Percentiles rank a stretch among this genome's conserved stretches.
These are phyloP conservation scores for Strigomonas culicis DNA, from an alignment of 208 protist species.

Conservation along the genomic window DNA sequence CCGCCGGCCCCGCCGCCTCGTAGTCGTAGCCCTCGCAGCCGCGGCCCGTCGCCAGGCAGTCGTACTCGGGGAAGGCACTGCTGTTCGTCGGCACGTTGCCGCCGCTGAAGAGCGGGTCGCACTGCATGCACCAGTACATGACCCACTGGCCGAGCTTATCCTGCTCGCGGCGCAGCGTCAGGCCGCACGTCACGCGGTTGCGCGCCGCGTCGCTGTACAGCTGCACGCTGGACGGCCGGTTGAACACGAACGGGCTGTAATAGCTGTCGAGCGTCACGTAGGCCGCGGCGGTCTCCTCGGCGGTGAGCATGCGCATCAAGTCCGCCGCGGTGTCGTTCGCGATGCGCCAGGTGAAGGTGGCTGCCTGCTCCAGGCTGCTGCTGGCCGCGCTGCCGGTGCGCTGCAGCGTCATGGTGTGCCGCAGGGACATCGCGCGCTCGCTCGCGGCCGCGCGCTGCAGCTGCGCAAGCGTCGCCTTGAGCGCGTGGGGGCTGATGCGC, in stretches of 20 bases:
- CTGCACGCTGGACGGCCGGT: conserved; percentile 21
- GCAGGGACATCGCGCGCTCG: not conserved
- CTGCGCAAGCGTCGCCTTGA: conserved; percentile 20
- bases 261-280: conserved; percentile 20
- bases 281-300: not conserved
- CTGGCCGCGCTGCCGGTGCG: not conserved
- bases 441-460: conserved; percentile 10
- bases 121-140: conserved; percentile 70
- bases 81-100: conserved; percentile 49
- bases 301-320: not conserved
- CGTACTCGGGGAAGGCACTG: conserved; percentile 34
- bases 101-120: conserved; percentile 55
- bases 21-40: conserved; percentile 41
- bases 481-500: conserved; percentile 47
- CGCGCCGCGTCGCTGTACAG: conserved; percentile 14
- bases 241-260: conserved; percentile 67
- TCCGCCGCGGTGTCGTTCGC: not conserved
- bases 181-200: conserved; percentile 47
- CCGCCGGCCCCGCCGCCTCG: conserved; percentile 26
- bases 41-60: conserved; percentile 34
- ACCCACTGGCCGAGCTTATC: conserved; percentile 30
- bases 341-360: conserved; percentile 7
- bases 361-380: conserved; percentile 9
- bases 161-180: conserved; percentile 38
- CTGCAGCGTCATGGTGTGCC: not conserved